Evolutionary conservation across 352 stramenopile species (phyloP).

Genomic region (Globisporangium spinosum): DNA sequence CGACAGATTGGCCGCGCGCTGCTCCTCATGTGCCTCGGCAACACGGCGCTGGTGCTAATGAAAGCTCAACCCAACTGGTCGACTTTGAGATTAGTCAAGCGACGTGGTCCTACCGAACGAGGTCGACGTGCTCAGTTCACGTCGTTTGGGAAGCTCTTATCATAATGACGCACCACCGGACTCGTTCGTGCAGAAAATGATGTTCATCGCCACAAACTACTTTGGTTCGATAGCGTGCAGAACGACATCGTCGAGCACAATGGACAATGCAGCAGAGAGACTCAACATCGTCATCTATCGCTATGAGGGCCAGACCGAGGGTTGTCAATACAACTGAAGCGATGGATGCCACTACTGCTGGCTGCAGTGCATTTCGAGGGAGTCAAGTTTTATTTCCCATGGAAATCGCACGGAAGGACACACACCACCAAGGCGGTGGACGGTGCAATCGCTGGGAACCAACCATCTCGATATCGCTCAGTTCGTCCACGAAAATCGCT

Average conservation of each 20-base stretch:
- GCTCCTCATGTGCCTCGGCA: conserved; percentile 94
- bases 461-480: too few species aligned
- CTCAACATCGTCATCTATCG: conserved; percentile 48
- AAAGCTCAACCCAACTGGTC: conserved; percentile 94
- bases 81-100: conserved; percentile 74
- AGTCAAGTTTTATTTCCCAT: too few species aligned
- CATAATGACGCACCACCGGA: conserved; percentile 90
- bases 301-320: conserved; percentile 91
- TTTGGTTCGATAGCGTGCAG: conserved; percentile 83
- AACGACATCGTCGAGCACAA: conserved; percentile 32
- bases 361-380: too few species aligned
- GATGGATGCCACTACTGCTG: too few species aligned
- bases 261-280: too few species aligned
- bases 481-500: too few species aligned
- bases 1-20: conserved; percentile 88
- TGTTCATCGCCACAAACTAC: conserved; percentile 93
- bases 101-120: conserved; percentile 93
- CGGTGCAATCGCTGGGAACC: too few species aligned
- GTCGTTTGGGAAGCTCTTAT: conserved; percentile 85
- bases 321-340: too few species aligned
- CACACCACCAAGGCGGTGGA: too few species aligned
- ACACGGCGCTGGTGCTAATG: conserved; percentile 94
- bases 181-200: conserved; percentile 93
- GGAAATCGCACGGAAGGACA: too few species aligned
- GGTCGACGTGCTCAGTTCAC: conserved; percentile 92